phyloP scores from a whole-genome alignment of 257 asterid species.

The Leonotis leonurus region DNA sequence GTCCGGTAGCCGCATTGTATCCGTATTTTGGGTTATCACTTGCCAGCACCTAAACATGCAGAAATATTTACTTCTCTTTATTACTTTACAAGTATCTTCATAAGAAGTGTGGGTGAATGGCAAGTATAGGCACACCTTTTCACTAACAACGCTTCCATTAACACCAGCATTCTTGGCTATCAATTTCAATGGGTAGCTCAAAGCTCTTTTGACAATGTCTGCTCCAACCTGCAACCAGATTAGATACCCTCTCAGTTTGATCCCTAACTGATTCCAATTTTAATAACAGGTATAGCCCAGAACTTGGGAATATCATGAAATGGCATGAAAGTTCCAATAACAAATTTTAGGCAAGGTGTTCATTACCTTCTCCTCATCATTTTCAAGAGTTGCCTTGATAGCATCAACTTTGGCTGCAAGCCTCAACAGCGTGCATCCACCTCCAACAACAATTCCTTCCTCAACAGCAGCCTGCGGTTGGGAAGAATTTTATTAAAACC shows the following conservation, averaged over 20 bases:
- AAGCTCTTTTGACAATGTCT: constrained; percentile 87
- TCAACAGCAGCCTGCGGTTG: constrained; percentile 89
- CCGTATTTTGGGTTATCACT: constrained; percentile 75
- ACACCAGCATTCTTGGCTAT: constrained; percentile 98
- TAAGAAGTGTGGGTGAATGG: neutral
- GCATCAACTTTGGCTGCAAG: constrained; percentile 91
- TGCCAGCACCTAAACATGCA: constrained; percentile 62
- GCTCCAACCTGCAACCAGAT: constrained; percentile 72
- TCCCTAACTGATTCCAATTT: neutral
- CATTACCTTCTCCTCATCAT: constrained; percentile 84
- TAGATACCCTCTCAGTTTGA: neutral
- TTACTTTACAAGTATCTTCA: neutral
- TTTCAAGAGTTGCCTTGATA: constrained; percentile 65
- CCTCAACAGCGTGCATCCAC: constrained; percentile 87
- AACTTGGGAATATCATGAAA: neutral
- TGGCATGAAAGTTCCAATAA: neutral
- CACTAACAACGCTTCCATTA: constrained; percentile 95
- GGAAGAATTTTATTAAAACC: neutral
- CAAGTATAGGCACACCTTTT: constrained; percentile 49
- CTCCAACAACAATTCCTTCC: constrained; percentile 99
- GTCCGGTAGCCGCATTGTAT: constrained; percentile 91
- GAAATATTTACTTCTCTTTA: neutral
- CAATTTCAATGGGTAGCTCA: constrained; percentile 94
- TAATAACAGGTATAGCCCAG: neutral
- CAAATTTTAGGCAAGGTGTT: neutral